These are phyloP conservation scores for Pythium oligandrum DNA, from an alignment of 352 stramenopile species.

Conservation along the genomic window DNA sequence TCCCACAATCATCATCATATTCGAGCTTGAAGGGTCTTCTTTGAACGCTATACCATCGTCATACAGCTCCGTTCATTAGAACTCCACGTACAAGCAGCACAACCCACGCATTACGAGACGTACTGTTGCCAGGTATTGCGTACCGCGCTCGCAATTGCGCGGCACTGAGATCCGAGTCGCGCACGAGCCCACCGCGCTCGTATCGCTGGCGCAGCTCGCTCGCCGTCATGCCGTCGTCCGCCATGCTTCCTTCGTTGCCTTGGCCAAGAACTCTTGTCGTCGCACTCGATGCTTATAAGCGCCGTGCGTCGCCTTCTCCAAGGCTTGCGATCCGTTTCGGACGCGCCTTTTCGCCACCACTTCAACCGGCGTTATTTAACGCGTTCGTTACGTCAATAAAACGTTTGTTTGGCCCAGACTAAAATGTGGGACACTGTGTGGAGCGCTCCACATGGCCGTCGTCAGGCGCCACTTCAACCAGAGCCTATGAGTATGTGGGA, in stretches of 20 bases:
- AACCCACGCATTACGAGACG: slow-evolving; percentile 7
- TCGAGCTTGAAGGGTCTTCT: slow-evolving; percentile 44
- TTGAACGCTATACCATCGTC: slow-evolving; percentile 44
- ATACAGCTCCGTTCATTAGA: not conserved
- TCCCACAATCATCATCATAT: slow-evolving; percentile 41
- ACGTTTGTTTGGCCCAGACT: slow-evolving; percentile 7
- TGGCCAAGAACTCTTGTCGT: no score
- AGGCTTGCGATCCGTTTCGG: no score
- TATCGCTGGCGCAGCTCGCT: slow-evolving; percentile 72
- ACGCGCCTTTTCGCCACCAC: no score
- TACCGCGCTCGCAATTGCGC: slow-evolving; percentile 75
- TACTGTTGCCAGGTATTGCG: slow-evolving; percentile 80
- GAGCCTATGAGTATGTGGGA: slow-evolving; percentile 11
- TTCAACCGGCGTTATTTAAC: no score
- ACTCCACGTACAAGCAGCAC: no score
- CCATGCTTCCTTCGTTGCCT: slow-evolving; percentile 11
- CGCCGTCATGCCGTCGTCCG: slow-evolving; percentile 59
- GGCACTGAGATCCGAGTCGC: slow-evolving; percentile 71
- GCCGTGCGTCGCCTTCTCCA: no score
- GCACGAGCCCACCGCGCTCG: slow-evolving; percentile 63
- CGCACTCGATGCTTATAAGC: no score
- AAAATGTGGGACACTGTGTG: not conserved
- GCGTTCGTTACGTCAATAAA: not conserved
- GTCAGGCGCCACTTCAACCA: no score
- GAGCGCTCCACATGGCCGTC: slow-evolving; percentile 2